phyloP scores from a whole-genome alignment of 495 filamentous ascomycete genomes.

The Hypoxylon fragiforme region DNA sequence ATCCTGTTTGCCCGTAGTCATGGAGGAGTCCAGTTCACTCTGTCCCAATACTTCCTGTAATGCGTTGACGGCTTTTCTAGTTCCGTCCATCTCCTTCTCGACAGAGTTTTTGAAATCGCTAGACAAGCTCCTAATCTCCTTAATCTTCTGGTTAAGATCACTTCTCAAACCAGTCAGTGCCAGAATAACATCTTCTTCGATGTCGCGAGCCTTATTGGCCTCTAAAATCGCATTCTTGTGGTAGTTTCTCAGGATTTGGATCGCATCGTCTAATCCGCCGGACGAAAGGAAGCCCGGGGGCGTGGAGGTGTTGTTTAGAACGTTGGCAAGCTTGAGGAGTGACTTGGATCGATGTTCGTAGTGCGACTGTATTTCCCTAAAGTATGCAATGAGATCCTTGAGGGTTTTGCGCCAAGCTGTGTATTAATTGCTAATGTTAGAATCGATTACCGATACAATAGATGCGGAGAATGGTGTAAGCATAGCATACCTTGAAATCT shows the following conservation, averaged over 20 bases:
- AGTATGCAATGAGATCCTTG: slow-evolving; percentile 93
- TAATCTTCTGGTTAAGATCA: slow-evolving; percentile 92
- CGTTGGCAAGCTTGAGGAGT: slow-evolving; percentile 78
- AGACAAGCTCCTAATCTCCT: slow-evolving; percentile 91
- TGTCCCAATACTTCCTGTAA: slow-evolving; percentile 79
- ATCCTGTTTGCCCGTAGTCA: slow-evolving; percentile 81
- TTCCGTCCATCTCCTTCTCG: slow-evolving; percentile 75
- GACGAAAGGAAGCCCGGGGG: slow-evolving; percentile 73
- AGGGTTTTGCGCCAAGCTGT: slow-evolving; percentile 92
- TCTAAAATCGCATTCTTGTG: slow-evolving; percentile 81
- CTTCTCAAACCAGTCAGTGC: slow-evolving; percentile 82
- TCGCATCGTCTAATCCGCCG: slow-evolving; percentile 83
- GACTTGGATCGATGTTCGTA: slow-evolving; percentile 87
- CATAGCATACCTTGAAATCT: slow-evolving; percentile 81
- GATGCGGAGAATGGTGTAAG: background rate
- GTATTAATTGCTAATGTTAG: no score
- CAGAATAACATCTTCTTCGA: slow-evolving; percentile 87
- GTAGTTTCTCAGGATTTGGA: slow-evolving; percentile 75
- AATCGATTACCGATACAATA: background rate
- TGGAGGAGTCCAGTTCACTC: slow-evolving; percentile 73
- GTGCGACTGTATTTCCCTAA: slow-evolving; percentile 86
- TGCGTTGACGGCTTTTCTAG: slow-evolving; percentile 69
- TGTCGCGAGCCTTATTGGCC: slow-evolving; percentile 85
- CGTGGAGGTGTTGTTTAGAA: slow-evolving; percentile 75
- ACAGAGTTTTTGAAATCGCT: slow-evolving; percentile 93